Evolutionary conservation across 306 rosid species (phyloP), one percentile per base, ranked within the genome.

Genomic region (Crotalaria pallida): DNA sequence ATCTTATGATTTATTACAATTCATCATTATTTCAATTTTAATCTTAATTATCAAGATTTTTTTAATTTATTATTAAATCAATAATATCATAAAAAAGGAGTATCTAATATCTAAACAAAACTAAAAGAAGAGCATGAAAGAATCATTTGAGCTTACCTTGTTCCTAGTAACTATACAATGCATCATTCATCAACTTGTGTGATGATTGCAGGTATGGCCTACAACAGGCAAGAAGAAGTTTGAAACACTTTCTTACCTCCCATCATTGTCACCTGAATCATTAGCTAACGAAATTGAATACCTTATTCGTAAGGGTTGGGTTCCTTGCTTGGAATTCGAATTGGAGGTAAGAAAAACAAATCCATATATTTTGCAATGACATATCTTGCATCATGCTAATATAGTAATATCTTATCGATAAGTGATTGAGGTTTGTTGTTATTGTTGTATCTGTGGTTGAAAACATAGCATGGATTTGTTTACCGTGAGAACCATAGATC

Each of bases 211-310:
- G 43, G 43, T 36, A 10, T 36, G 43, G 43, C 43, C 12, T 9
- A 11, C 43, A 0, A 3, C 17, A 5, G 87, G 86, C 3, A 0
- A 0, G 74, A 75, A 67, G 91, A 86, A 86, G 78, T 86, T 72
- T 18, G 91, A 88, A 89, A 84, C 95, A 24, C 82, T 88, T 6
- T 84, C 95, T 0, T 88, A 86, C 89, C 86, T 88, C 1, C 91
- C 86, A 12, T 41, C 50, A 0, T 69, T 88, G 0, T 0, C 12
- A 6, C 38, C 38, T 33, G 38, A 33, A 33, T 33, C 38, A 6
- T 33, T 33, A 33, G 7, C 38, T 33, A 33, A 33, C 6, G 38
- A 33, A 78, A 2, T 82, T 1, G 86, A 62, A 0, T 88, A 88
- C 84, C 87, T 88, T 31, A 45, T 88, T 4, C 22, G 69, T 7